These are phyloP conservation scores for Neoconidiobolus thromboides DNA, from an alignment of 371 early-diverging fungal species.

Conservation along the genomic window DNA sequence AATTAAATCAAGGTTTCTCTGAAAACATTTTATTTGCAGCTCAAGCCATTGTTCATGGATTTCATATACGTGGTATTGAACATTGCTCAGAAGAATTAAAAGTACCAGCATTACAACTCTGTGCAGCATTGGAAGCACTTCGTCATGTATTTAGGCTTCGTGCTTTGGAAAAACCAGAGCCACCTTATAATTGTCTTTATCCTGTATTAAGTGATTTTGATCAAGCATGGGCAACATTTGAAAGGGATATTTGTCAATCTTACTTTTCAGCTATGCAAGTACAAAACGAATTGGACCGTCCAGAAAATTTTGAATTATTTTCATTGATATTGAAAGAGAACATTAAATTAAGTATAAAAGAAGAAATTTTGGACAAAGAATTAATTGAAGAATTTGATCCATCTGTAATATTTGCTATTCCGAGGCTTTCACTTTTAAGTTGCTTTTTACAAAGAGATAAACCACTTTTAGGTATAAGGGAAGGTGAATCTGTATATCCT, in stretches of 20 bases:
- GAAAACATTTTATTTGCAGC: constrained; percentile 6
- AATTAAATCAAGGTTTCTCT: constrained; percentile 1
- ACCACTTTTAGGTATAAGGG: neutral
- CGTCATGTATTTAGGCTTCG: constrained; percentile 2
- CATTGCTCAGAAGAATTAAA: neutral
- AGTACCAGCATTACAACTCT: constrained; percentile 4
- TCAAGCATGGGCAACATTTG: constrained; percentile 2
- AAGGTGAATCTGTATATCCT: neutral
- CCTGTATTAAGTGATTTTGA: constrained; percentile 5
- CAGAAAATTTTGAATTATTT: neutral
- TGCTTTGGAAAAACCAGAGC: neutral
- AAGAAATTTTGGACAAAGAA: neutral
- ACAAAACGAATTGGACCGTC: neutral
- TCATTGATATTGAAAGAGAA: neutral
- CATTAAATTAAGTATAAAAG: neutral
- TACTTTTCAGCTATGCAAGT: neutral
- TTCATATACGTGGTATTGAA: constrained; percentile 5
- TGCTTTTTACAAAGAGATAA: neutral
- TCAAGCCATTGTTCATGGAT: constrained; percentile 4
- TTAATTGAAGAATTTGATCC: constrained; percentile 2
- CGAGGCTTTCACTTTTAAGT: neutral
- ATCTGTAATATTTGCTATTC: neutral
- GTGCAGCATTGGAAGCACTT: constrained; percentile 1
- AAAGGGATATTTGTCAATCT: neutral
- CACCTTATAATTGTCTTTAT: constrained; percentile 2